Evolutionary conservation across 148 eudicot genomes (phyloP), one percentile per base, ranked within the genome.

Genomic region (Persicaria maculosa): DNA sequence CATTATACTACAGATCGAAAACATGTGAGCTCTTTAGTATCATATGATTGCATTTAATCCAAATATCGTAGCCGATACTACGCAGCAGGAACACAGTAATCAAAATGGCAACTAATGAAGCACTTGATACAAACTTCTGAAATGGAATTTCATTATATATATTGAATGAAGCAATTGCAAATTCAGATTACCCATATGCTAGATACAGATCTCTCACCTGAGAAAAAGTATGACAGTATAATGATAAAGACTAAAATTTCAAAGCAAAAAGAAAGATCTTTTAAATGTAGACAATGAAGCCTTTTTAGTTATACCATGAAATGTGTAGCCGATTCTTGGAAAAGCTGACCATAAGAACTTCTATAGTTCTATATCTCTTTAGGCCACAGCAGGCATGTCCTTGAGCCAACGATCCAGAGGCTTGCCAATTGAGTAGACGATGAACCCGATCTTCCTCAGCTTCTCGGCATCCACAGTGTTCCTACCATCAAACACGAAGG

Each of bases 401-500:
- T 84, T 88, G 74, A 85, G 82, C 91, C 91, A 88, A 17, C 87
- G 75, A 85, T 88, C 88, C 81, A 88, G 72, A 31, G 91, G 89
- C 82, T 88, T 88, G 43, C 91, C 89, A 76, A 88, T 88, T 0
- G 88, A 85, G 80, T 88, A 85, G 6, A 82, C 89, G 61, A 86
- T 77, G 46, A 86, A 86, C n/a, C 89, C 89, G 45, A 84, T 80
- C 75, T 85, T 82, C 68, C 91, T 84, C 74, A 88, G 61, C 80
- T 82, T 85, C 44, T 74, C 78, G 22, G 48, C 81, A 78, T 88
- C 79, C 78, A 88, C 87, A 71, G 83, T 50, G 25, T 85, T 88
- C 76, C 91, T 84, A n/a, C 91, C 89, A 81, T 88, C 91, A 77
- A 85, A 88, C 62, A 88, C 83, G 47, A 85, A 88, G 3, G 91